phyloP scores from a whole-genome alignment of 2,329 filamentous ascomycete genomes.

The Alternaria hordeiaustralica region DNA sequence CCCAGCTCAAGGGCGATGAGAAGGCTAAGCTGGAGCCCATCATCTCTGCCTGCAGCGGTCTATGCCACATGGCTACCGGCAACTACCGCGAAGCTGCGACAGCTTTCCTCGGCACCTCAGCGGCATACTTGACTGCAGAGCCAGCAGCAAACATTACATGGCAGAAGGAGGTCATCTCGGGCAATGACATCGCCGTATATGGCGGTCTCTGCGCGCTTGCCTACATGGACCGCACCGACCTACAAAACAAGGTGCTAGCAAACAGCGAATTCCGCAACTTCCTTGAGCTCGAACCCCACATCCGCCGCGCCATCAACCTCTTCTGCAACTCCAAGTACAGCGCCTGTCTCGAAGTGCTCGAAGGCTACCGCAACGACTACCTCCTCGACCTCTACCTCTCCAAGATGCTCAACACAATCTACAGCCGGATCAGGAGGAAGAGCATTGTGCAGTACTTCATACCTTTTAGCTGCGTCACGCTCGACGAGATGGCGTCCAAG shows the following conservation, averaged over 20 bases:
- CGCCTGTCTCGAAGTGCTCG: constrained; percentile 80
- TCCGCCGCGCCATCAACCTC: constrained; percentile 85
- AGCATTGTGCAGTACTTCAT: constrained; percentile 93
- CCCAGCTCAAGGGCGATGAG: constrained; percentile 64
- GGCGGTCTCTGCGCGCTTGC: constrained; percentile 89
- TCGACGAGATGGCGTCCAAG: constrained; percentile 77
- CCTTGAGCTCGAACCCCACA: constrained; percentile 90
- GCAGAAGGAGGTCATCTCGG: constrained; percentile 75
- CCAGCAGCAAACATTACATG: constrained; percentile 58
- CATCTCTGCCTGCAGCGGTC: constrained; percentile 66
- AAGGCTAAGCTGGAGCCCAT: constrained; percentile 67
- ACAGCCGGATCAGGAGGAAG: constrained; percentile 80
- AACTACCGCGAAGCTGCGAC: constrained; percentile 72
- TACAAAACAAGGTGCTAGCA: constrained; percentile 79
- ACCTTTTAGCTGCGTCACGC: constrained; percentile 85
- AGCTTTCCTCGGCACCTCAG: constrained; percentile 71
- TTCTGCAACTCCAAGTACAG: constrained; percentile 93
- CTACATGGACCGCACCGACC: constrained; percentile 79
- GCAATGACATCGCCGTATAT: constrained; percentile 91
- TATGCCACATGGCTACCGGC: constrained; percentile 64
- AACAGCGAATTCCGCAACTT: constrained; percentile 87
- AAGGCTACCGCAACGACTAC: constrained; percentile 83
- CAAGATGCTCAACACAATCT: constrained; percentile 73
- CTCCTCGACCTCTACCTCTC: constrained; percentile 88
- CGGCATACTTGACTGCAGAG: constrained; percentile 52